phyloP scores from a whole-genome alignment of 441 rosid genomes.

The Euphorbia celastroides region DNA sequence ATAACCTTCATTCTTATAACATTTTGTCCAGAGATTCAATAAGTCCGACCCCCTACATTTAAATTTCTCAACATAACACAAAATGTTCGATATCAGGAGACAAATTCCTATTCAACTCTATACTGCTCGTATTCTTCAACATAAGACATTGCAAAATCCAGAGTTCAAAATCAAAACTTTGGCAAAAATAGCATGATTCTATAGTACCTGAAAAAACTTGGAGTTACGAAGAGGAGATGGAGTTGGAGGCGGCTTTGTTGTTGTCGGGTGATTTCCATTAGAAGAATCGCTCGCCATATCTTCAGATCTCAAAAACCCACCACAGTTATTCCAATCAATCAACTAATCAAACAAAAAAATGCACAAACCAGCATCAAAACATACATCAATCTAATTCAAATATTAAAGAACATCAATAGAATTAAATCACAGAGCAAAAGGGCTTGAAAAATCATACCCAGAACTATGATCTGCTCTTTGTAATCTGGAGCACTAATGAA shows the following conservation, averaged over 20 bases:
- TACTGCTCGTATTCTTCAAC: too few species aligned
- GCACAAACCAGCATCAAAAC: not conserved
- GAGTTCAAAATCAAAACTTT: too few species aligned
- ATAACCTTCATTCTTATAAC: too few species aligned
- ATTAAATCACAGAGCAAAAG: not conserved
- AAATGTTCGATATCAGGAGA: too few species aligned
- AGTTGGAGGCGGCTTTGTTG: slow-evolving; percentile 64
- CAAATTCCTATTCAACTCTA: too few species aligned
- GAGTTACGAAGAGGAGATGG: slow-evolving; percentile 90
- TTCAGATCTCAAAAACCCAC: slow-evolving; percentile 37
- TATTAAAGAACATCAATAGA: not conserved
- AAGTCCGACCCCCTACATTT: too few species aligned
- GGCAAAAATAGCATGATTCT: not conserved
- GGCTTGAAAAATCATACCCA: slow-evolving; percentile 10
- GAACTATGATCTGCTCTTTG: slow-evolving; percentile 7
- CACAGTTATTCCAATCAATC: slow-evolving; percentile 1
- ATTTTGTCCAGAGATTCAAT: too few species aligned
- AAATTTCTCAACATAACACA: too few species aligned
- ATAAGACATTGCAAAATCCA: too few species aligned
- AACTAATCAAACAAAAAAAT: slow-evolving; percentile 3
- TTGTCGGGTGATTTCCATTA: slow-evolving; percentile 45
- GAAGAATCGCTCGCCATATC: slow-evolving; percentile 50
- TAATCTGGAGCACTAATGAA: slow-evolving; percentile 23
- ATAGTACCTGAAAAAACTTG: slow-evolving; percentile 70
- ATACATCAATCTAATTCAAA: not conserved